phyloP scores from a whole-genome alignment of 176 grass and related monocot species.

The Bothriochloa decipiens region DNA sequence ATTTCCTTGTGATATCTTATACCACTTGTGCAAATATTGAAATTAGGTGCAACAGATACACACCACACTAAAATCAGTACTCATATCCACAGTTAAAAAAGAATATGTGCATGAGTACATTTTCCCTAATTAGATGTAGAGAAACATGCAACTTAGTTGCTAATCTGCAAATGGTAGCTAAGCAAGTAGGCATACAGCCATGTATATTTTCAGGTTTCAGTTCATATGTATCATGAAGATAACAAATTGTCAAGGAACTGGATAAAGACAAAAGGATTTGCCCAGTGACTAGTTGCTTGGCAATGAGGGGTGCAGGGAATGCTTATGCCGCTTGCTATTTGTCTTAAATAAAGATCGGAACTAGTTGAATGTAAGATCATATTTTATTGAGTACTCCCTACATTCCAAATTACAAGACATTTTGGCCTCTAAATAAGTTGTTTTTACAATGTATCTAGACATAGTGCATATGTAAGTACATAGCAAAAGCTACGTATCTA shows the following conservation, averaged over 20 bases:
- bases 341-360: neutral
- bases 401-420: neutral
- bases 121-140: neutral
- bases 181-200: neutral
- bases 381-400: neutral
- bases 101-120: neutral
- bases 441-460: neutral
- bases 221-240: neutral
- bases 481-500: neutral
- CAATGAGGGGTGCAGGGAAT: neutral
- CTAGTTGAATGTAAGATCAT: neutral
- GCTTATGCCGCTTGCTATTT: neutral
- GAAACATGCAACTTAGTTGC: slow-evolving; percentile 19
- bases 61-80: neutral
- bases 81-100: neutral
- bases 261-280: neutral
- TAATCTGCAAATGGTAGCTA: neutral
- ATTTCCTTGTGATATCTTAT: neutral
- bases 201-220: neutral
- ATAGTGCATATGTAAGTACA: neutral
- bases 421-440: neutral
- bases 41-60: neutral
- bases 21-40: neutral
- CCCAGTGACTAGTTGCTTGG: neutral
- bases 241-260: neutral